Base-by-base conservation (phyloP, 495 filamentous ascomycete genomes). In the Pseudevernia furfuracea region DNA sequence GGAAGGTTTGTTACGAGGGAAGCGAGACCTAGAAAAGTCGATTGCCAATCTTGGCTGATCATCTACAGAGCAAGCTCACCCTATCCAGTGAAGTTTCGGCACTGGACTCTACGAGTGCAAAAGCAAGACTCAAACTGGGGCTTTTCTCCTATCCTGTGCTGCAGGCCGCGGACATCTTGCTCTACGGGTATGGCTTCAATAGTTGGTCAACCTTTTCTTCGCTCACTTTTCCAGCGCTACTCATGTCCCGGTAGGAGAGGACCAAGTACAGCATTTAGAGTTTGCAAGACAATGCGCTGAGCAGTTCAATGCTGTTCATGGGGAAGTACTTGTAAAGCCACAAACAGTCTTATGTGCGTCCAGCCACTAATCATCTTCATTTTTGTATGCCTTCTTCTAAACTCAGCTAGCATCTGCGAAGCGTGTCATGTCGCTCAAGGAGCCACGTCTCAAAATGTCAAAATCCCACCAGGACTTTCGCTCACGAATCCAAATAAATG, bases 81-180 rank as follows among this genome's bases (percentile, higher is more conserved):
- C 69, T 87, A 34, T 72, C 81, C 10, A 79, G 87, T 14, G 78
- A 87, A 48, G 71, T 78, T 1, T 79, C 75, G 4, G 73, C 84
- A 4, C 71, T 87, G 2, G 75, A 86, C 53, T 74, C 80, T 4
- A 71, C 73, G 6, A 53, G 34, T 55, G 79, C 80, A 55, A 84
- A 80, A 61, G 72, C 78, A 14, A 82, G 81, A 46, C 77, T 95
- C 61, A 92, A 92, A 70, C 82, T 96, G 17, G 95, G 94, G n/a
- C 81, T 98, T 9, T 96, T 96, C 78, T 94, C 91, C 14, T 98
- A 98, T 71, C 94, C 94, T 19, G 90, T 98, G 30, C 83, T 98
- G 17, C 92, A 97, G 73, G 93, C 94, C 36, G 94, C 95, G 39
- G 94, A 98, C 74, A 90, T 98, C 53, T 82, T 98, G 32, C 80